Evolutionary conservation across 1,284 basidiomycete genomes (phyloP).

Genomic region (Ustilago curta): DNA sequence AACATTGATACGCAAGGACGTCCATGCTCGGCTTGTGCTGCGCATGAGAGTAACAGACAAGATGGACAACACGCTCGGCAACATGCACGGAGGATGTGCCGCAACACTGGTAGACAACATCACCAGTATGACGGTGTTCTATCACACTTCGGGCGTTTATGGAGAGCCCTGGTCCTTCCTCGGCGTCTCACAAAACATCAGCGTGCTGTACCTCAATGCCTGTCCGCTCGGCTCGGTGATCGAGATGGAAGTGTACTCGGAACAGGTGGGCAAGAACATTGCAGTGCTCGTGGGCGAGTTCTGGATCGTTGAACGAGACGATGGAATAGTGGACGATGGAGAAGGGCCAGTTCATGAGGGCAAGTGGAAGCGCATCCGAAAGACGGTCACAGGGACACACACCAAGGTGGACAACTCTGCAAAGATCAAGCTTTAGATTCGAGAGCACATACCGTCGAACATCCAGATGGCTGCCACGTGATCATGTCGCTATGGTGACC

Average conservation of each 20-base stretch:
- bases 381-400: constrained; percentile 51
- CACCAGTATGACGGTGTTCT: constrained; percentile 46
- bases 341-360: constrained; percentile 25
- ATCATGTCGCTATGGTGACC: neutral
- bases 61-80: constrained; percentile 59
- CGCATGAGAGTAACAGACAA: constrained; percentile 54
- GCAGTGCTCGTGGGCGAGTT: constrained; percentile 56
- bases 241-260: constrained; percentile 57
- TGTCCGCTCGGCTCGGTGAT: constrained; percentile 56
- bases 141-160: constrained; percentile 50
- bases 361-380: constrained; percentile 48
- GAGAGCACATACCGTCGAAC: neutral
- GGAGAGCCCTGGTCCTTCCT: constrained; percentile 60
- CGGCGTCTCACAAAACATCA: constrained; percentile 65
- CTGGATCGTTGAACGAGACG: constrained; percentile 48
- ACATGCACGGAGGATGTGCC: constrained; percentile 59
- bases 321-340: constrained; percentile 35
- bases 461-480: neutral
- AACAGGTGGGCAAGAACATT: constrained; percentile 53
- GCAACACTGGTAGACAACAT: constrained; percentile 59
- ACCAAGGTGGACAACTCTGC: constrained; percentile 61
- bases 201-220: constrained; percentile 60
- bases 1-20: constrained; percentile 37
- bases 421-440: constrained; percentile 38
- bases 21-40: constrained; percentile 42